A percentile compares a stretch with the other conserved stretches of the same genome.
phyloP scores from a whole-genome alignment of 2,329 filamentous ascomycete genomes.

The Paecilomyces formosus region DNA sequence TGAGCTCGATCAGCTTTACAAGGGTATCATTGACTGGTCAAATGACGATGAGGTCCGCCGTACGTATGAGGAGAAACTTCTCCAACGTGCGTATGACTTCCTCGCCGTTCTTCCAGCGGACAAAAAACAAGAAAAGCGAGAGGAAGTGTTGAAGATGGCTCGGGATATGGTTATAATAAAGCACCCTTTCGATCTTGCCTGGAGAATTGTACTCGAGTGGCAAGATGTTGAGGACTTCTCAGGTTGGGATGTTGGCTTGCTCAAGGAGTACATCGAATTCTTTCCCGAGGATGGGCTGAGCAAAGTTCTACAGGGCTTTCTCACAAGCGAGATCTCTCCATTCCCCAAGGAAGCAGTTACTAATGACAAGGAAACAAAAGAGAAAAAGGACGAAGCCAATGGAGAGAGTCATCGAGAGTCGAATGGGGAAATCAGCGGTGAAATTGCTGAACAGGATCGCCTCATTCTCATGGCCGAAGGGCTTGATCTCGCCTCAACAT shows the following conservation, averaged over 20 bases:
- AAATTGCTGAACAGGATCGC: conserved; percentile 68
- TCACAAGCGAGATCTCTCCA: conserved; percentile 76
- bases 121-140: conserved; percentile 62
- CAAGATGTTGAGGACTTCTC: conserved; percentile 65
- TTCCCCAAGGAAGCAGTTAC: conserved; percentile 51
- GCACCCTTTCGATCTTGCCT: conserved; percentile 80
- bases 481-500: conserved; percentile 55
- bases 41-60: conserved; percentile 77
- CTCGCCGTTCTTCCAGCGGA: conserved; percentile 61
- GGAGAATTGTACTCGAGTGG: conserved; percentile 89
- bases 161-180: conserved; percentile 95
- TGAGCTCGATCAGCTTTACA: conserved; percentile 71
- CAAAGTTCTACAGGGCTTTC: conserved; percentile 72
- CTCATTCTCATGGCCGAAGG: conserved; percentile 74
- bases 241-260: conserved; percentile 70
- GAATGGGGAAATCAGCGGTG: conserved; percentile 28
- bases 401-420: background rate
- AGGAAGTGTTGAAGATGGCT: conserved; percentile 67
- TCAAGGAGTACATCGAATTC: conserved; percentile 72
- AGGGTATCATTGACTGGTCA: conserved; percentile 82
- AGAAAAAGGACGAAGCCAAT: conserved; percentile 7
- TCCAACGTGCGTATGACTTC: conserved; percentile 72
- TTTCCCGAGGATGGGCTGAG: conserved; percentile 80
- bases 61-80: conserved; percentile 80
- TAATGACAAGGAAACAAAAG: conserved; percentile 47